Evolutionary conservation across 208 protist species (phyloP).

Genomic region (Crithidia brevicula): DNA sequence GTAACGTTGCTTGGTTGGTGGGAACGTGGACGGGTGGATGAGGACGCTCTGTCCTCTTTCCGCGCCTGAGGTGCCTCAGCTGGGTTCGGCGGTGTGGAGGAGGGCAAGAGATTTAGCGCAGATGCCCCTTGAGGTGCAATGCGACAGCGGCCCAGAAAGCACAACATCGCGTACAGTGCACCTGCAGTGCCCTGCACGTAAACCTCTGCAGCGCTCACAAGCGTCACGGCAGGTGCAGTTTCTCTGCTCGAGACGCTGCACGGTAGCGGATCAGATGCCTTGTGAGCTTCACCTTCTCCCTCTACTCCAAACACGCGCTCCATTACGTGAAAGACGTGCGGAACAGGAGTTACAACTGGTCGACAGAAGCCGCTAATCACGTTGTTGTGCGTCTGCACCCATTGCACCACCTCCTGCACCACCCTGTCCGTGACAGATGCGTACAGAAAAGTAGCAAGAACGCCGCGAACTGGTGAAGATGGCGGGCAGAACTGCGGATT

Average conservation of each 20-base stretch:
- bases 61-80: too few relatives aligned
- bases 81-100: not conserved
- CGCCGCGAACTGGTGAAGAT: too few relatives aligned
- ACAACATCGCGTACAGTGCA: not conserved
- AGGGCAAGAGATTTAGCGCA: not conserved
- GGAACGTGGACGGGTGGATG: too few relatives aligned
- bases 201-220: not conserved
- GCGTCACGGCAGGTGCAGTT: not conserved
- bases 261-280: not conserved
- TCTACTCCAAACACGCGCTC: slow-evolving; percentile 9
- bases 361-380: slow-evolving; percentile 4
- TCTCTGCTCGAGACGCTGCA: too few relatives aligned
- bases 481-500: not conserved
- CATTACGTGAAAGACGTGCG: slow-evolving; percentile 1
- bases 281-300: too few relatives aligned
- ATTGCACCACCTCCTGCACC: slow-evolving; percentile 5
- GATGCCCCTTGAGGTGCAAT: not conserved
- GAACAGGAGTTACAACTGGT: not conserved
- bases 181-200: slow-evolving; percentile 2
- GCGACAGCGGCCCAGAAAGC: slow-evolving; percentile 1
- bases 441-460: slow-evolving; percentile 5
- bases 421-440: not conserved
- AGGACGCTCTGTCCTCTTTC: not conserved
- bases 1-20: too few relatives aligned
- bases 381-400: not conserved